Percentiles rank a stretch among this genome's conserved stretches.
phyloP scores from a whole-genome alignment of 2,329 filamentous ascomycete genomes.

The Paraconiothyrium brasiliense region DNA sequence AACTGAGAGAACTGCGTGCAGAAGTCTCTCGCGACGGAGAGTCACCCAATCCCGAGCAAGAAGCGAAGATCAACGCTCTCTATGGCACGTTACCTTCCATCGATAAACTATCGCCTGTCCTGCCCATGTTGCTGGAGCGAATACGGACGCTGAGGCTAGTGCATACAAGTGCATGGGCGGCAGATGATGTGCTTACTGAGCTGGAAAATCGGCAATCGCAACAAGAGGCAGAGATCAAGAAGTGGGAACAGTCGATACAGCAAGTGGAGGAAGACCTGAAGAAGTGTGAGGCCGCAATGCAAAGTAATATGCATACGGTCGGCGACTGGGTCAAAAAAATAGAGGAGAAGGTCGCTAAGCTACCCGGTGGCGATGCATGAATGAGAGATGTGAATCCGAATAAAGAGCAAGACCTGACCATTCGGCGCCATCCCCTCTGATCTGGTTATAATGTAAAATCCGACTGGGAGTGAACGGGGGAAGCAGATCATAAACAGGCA shows the following conservation, averaged over 20 bases:
- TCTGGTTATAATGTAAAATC: not conserved
- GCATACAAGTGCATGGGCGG: constrained; percentile 85
- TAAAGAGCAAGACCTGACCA: not conserved
- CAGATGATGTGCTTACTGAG: constrained; percentile 77
- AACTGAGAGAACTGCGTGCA: constrained; percentile 65
- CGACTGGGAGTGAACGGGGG: not conserved
- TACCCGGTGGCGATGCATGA: constrained; percentile 24
- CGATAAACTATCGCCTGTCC: constrained; percentile 81
- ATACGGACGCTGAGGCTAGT: constrained; percentile 83
- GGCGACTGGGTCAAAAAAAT: constrained; percentile 89
- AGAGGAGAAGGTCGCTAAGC: constrained; percentile 74
- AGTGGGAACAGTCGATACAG: constrained; percentile 83
- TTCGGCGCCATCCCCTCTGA: not conserved
- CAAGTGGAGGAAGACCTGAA: constrained; percentile 80
- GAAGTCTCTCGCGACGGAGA: constrained; percentile 35
- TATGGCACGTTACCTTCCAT: constrained; percentile 91
- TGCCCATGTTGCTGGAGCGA: constrained; percentile 86
- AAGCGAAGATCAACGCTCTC: constrained; percentile 87
- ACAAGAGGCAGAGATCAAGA: constrained; percentile 82
- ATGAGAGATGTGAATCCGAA: constrained; percentile 5
- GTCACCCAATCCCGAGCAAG: constrained; percentile 70
- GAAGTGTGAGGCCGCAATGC: constrained; percentile 74
- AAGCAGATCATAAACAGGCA: not conserved
- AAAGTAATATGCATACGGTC: constrained; percentile 83
- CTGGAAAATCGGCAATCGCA: constrained; percentile 83